A percentile compares a stretch with the other conserved stretches of the same genome.
Evolutionary conservation across 23 red algal genomes (phyloP).

Genomic region (Gracilaria vermiculophylla): DNA sequence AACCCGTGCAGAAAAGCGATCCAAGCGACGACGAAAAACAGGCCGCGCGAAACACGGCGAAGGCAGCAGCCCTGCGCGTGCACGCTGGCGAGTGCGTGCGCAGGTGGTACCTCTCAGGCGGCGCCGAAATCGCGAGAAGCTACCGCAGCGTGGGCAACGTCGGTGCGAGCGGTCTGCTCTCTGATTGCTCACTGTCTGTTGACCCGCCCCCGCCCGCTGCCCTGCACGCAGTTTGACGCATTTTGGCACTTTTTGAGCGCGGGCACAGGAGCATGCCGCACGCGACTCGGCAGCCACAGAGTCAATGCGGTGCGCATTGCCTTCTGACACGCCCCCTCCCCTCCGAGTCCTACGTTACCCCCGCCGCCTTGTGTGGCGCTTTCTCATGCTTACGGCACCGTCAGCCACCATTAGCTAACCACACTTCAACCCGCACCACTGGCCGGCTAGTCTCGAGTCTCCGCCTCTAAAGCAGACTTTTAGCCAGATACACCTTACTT

Average conservation of each 20-base stretch:
- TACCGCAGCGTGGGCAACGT: not conserved
- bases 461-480: not conserved
- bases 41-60: not conserved
- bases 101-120: not conserved
- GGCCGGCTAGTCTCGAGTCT: not conserved
- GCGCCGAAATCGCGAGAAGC: no score
- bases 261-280: not conserved
- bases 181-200: not conserved
- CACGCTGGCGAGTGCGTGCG: not conserved
- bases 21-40: no score
- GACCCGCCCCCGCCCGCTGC: no score
- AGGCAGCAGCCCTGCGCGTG: not conserved
- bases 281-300: not conserved
- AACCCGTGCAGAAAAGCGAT: not conserved
- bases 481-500: not conserved
- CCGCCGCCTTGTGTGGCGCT: not conserved
- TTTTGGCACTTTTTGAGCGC: not conserved
- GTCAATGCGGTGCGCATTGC: not conserved
- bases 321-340: not conserved
- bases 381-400: no score
- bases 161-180: not conserved
- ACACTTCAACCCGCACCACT: not conserved
- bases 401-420: no score
- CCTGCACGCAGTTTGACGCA: not conserved
- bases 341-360: not conserved